Evolutionary conservation across 176 grass and related monocot species (phyloP), one percentile per base, ranked within the genome.

Genomic region (Leersia perrieri): DNA sequence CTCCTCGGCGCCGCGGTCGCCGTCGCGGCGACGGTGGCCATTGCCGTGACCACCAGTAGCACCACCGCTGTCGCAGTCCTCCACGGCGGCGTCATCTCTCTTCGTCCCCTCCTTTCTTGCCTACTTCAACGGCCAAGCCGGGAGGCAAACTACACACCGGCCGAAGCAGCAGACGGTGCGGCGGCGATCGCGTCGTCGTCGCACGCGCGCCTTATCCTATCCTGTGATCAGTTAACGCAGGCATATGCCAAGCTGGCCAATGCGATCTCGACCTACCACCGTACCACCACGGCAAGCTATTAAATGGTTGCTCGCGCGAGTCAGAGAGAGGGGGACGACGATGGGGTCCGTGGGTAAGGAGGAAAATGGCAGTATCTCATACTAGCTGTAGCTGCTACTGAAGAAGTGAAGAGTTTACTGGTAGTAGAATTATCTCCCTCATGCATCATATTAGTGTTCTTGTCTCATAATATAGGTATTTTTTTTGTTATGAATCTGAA

Each of bases 1-100:
- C 89, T 76, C 34, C 73, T 78, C 35, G 84, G 87, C 29, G 60
- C 57, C 7, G 80, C 69, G 38, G 23, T 60, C 66, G 80, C 69
- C 45, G 23, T 60, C 66, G 1, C 51, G 18, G 7, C 51, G 7
- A 55, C 27, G 4, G 38, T 20, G 12, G 41, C 25, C 18, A 25
- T 35, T 57, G 36, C 39, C 9, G 53, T 41, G 1, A 66, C 13
- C 3, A 64, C 13, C 69, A 77, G 7, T 3, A 49, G 13, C 26
- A 73, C 32, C n/a, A 80, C 28, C 55, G 70, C 44, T 82, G 22
- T 13, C 76, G 18, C 33, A 29, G 8, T 66, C 76, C 31, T 40
- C 72, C 34, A 31, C 23, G 9, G 14, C 47, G 16, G 6, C 18
- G 2, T 0, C 66, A 7, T 34, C 74, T 1, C n/a, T 74, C 57